A percentile compares a stretch with the other conserved stretches of the same genome.
phyloP scores from a whole-genome alignment of 169 alveolate genomes.

The Plasmodium chabaudi region DNA sequence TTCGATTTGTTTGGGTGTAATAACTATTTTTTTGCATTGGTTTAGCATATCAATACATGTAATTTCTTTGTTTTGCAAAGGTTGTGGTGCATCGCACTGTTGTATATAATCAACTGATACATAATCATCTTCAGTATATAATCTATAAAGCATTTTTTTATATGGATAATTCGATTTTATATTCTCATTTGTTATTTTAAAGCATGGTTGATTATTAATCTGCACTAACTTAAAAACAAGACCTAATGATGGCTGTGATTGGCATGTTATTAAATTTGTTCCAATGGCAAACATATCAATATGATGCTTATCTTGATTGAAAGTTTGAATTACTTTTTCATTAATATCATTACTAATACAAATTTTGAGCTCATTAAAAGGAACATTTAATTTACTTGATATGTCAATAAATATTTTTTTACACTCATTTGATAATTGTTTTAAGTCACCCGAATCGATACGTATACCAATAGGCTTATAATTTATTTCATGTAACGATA shows the following conservation, averaged over 20 bases:
- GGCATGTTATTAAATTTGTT: conserved; percentile 94
- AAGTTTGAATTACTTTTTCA: conserved; percentile 79
- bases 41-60: conserved; percentile 23
- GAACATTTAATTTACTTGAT: conserved; percentile 76
- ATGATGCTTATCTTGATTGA: conserved; percentile 86
- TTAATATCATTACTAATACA: conserved; percentile 92
- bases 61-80: conserved; percentile 19
- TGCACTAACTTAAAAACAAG: conserved; percentile 92
- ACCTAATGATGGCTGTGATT: conserved; percentile 94
- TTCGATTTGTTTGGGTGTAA: conserved; percentile 54
- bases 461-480: conserved; percentile 89
- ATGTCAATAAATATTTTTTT: conserved; percentile 77
- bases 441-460: conserved; percentile 93
- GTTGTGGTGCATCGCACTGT: conserved; percentile 38
- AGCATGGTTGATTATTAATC: conserved; percentile 87
- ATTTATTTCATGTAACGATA: conserved; percentile 83
- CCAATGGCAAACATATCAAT: conserved; percentile 94
- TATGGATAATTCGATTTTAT: conserved; percentile 91
- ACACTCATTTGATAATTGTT: conserved; percentile 83
- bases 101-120: conserved; percentile 81
- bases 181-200: conserved; percentile 91
- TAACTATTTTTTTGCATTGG: conserved; percentile 9
- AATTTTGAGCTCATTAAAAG: conserved; percentile 77
- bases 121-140: conserved; percentile 77
- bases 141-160: conserved; percentile 87